These are phyloP conservation scores for Raphanus raphanistrum DNA, from an alignment of 345 rosid genomes.

Conservation along the genomic window DNA sequence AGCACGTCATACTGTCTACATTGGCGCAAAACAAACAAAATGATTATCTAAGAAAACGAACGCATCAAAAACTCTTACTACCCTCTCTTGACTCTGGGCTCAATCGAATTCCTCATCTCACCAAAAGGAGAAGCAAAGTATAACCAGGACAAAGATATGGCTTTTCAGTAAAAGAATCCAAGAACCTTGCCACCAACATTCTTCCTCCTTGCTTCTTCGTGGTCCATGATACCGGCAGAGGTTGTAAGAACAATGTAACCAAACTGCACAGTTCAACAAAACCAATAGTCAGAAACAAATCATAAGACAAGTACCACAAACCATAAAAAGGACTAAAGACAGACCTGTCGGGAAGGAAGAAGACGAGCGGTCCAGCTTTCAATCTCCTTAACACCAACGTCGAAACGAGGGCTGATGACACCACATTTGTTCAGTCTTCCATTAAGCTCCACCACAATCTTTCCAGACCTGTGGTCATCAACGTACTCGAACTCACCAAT, in stretches of 20 bases:
- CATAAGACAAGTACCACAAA: background rate
- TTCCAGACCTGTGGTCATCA: slow-evolving; percentile 84
- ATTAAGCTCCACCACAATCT: slow-evolving; percentile 75
- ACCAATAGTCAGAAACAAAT: background rate
- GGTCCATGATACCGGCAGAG: slow-evolving; percentile 87
- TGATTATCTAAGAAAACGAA: slow-evolving; percentile 19
- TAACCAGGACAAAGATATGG: background rate
- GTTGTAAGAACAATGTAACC: slow-evolving; percentile 80
- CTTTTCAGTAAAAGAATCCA: slow-evolving; percentile 67
- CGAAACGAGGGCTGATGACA: slow-evolving; percentile 82
- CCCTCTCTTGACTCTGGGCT: slow-evolving; percentile 17
- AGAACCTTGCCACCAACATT: slow-evolving; percentile 83
- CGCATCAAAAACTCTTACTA: slow-evolving; percentile 30
- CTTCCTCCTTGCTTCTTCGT: slow-evolving; percentile 87
- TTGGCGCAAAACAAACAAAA: slow-evolving; percentile 28
- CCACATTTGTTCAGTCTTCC: slow-evolving; percentile 86
- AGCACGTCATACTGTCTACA: slow-evolving; percentile 19
- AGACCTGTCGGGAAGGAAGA: slow-evolving; percentile 85
- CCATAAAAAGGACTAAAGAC: background rate
- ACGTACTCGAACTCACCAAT: slow-evolving; percentile 84
- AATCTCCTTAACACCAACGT: slow-evolving; percentile 80
- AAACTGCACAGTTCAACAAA: slow-evolving; percentile 43
- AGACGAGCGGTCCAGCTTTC: slow-evolving; percentile 88
- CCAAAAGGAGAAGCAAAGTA: slow-evolving; percentile 29
- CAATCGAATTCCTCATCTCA: slow-evolving; percentile 29